Conservation (phyloP, 2,329 filamentous ascomycete genomes). For the Phialemoniopsis sp. region DNA sequence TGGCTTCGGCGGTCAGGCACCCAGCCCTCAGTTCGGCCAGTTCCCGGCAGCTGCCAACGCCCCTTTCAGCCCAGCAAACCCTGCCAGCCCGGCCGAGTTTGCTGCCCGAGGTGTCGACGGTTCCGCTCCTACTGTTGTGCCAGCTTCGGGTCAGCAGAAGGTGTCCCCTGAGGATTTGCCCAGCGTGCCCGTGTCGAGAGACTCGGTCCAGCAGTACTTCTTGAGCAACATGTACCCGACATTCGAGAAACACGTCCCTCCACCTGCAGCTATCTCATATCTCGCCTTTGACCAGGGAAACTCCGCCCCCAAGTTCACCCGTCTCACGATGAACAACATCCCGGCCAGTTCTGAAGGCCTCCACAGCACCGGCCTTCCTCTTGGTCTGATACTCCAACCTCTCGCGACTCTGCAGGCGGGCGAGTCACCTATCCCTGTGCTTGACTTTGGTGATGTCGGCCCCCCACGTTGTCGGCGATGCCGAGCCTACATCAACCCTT, state of each 20-base stretch:
- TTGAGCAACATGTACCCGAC: constrained; percentile 87
- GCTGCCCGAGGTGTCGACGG: constrained; percentile 32
- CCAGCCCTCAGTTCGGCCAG: constrained; percentile 45
- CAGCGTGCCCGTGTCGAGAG: constrained; percentile 81
- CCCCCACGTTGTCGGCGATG: constrained; percentile 91
- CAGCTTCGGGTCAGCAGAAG: constrained; percentile 64
- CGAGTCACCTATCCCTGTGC: constrained; percentile 81
- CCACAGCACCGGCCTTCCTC: constrained; percentile 72
- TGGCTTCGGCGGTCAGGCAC: constrained; percentile 38
- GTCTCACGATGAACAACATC: constrained; percentile 90
- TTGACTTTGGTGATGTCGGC: constrained; percentile 90
- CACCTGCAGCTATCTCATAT: constrained; percentile 82
- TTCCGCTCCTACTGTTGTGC: constrained; percentile 40
- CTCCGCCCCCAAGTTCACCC: constrained; percentile 88
- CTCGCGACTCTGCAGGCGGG: constrained; percentile 78
- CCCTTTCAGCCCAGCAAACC: constrained; percentile 41
- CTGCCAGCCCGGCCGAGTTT: constrained; percentile 39
- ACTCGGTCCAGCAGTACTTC: constrained; percentile 78
- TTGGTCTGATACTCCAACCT: constrained; percentile 86
- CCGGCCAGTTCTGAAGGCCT: constrained; percentile 79
- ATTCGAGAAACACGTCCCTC: constrained; percentile 89
- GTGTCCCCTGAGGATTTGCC: constrained; percentile 92
- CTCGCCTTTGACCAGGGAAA: constrained; percentile 96
- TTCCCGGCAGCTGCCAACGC: constrained; percentile 57
- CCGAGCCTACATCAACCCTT: constrained; percentile 96